Evolutionary conservation across 371 early-diverging fungal species (phyloP).

Genomic region (Smittium mucronatum): DNA sequence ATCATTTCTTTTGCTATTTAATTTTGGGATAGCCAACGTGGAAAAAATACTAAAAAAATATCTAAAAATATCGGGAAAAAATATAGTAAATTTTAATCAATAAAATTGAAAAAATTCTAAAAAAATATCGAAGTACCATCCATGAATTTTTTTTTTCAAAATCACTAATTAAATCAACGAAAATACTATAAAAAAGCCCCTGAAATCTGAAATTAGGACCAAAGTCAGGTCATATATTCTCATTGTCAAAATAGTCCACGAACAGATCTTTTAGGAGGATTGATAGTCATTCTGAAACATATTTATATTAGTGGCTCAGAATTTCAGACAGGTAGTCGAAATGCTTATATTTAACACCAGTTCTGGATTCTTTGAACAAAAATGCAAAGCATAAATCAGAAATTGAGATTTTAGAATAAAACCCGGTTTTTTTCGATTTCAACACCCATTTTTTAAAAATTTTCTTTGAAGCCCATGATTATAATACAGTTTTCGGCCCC

Average conservation of each 20-base stretch:
- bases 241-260: neutral
- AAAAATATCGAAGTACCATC: neutral
- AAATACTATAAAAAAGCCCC: neutral
- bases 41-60: neutral
- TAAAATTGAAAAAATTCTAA: neutral
- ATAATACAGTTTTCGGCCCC: neutral
- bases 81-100: neutral
- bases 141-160: neutral
- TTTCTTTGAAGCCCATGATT: neutral
- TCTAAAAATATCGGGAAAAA: too few species aligned
- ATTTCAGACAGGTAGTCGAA: neutral
- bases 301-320: neutral
- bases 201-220: neutral
- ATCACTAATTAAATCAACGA: neutral
- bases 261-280: neutral
- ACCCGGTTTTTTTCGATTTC: neutral
- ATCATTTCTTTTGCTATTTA: neutral
- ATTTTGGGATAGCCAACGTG: neutral
- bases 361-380: neutral
- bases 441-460: neutral
- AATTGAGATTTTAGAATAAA: neutral
- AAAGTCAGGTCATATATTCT: neutral
- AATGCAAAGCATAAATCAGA: neutral
- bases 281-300: conserved; percentile 1
- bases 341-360: neutral